phyloP scores from a whole-genome alignment of 2,329 filamentous ascomycete genomes.

The Paraphoma sp. region DNA sequence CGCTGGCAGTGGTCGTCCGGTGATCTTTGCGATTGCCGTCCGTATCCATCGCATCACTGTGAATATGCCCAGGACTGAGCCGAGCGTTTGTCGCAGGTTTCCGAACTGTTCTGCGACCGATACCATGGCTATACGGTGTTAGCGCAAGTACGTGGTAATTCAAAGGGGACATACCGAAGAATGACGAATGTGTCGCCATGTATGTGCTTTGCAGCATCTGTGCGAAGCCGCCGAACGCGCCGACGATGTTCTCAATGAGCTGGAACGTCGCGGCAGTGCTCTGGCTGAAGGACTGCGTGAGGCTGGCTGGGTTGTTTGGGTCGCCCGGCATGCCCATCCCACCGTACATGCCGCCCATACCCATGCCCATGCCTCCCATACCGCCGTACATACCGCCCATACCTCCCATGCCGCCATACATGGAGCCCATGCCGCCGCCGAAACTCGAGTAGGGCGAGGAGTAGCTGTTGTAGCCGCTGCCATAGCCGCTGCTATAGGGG shows the following conservation, averaged over 20 bases:
- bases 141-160: conserved; percentile 5
- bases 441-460: conserved; percentile 63
- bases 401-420: conserved; percentile 39
- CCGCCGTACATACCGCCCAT: conserved; percentile 56
- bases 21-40: conserved; percentile 88
- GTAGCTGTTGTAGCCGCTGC: conserved; percentile 61
- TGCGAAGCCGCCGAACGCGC: conserved; percentile 94
- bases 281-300: conserved; percentile 94
- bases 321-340: conserved; percentile 58
- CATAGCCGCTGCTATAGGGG: conserved; percentile 55
- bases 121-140: conserved; percentile 75
- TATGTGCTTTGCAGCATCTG: conserved; percentile 99
- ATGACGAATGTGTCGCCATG: conserved; percentile 98
- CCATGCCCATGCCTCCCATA: conserved; percentile 46
- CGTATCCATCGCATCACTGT: conserved; percentile 94
- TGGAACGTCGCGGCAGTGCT: conserved; percentile 97
- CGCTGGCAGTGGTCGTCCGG: conserved; percentile 86
- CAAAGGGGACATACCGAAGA: conserved; percentile 76
- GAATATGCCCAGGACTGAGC: conserved; percentile 93
- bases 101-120: conserved; percentile 97
- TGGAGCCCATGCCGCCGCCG: conserved; percentile 49
- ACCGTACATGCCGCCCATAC: conserved; percentile 56
- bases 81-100: conserved; percentile 89
- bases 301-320: conserved; percentile 87
- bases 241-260: conserved; percentile 96